Evolutionary conservation across 2,329 filamentous ascomycete genomes (phyloP).

Genomic region (Xylariaceae sp.): DNA sequence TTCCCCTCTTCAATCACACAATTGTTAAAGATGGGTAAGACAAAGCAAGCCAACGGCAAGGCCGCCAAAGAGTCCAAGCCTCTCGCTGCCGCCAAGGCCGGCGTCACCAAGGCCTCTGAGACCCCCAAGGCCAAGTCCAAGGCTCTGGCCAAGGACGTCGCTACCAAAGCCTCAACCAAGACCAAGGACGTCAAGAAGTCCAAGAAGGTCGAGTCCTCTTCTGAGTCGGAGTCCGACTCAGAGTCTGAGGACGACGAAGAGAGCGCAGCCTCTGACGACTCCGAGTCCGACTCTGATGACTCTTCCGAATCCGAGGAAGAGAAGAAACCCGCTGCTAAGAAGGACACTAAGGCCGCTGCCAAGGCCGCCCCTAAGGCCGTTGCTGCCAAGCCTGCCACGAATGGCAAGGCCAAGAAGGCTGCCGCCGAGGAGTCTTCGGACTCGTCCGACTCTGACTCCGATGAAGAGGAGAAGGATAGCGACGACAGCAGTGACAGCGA

Average conservation of each 20-base stretch:
- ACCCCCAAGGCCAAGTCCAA: slow-evolving; percentile 64
- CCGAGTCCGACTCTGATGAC: slow-evolving; percentile 5
- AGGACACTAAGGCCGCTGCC: slow-evolving; percentile 22
- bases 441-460: slow-evolving; percentile 32
- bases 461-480: slow-evolving; percentile 26
- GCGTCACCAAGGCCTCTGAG: slow-evolving; percentile 64
- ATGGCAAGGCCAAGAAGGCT: slow-evolving; percentile 32
- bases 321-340: slow-evolving; percentile 31
- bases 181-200: slow-evolving; percentile 35
- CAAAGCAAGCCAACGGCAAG: slow-evolving; percentile 58
- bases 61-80: slow-evolving; percentile 48
- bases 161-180: slow-evolving; percentile 43
- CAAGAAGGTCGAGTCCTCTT: slow-evolving; percentile 34
- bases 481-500: slow-evolving; percentile 24
- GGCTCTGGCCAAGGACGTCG: slow-evolving; percentile 58
- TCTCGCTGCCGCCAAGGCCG: slow-evolving; percentile 55
- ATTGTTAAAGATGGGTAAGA: slow-evolving; percentile 58
- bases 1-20: slow-evolving; percentile 7
- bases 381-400: slow-evolving; percentile 21
- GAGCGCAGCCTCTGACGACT: slow-evolving; percentile 21
- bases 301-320: slow-evolving; percentile 26
- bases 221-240: slow-evolving; percentile 34
- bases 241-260: slow-evolving; percentile 28
- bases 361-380: slow-evolving; percentile 22
- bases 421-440: slow-evolving; percentile 33